Percentiles rank a stretch among this genome's conserved stretches.
Conservation (phyloP, 2,329 filamentous ascomycete species). For the Ilyonectria destructans region DNA sequence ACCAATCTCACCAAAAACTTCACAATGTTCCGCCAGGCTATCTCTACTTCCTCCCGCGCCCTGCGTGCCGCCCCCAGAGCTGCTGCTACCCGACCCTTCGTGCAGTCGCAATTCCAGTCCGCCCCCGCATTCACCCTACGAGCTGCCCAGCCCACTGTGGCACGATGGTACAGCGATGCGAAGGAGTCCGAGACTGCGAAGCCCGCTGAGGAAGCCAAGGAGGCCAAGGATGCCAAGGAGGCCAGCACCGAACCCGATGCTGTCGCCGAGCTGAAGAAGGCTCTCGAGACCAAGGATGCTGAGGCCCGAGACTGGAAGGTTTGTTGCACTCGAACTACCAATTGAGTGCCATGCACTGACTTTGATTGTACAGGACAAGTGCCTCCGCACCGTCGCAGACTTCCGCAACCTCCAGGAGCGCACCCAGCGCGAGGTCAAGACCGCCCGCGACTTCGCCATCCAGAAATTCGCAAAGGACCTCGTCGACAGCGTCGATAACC, state of each 20-base stretch:
- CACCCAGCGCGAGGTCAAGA: conserved; percentile 90
- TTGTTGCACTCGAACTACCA: conserved; percentile 45
- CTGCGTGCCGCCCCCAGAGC: conserved; percentile 60
- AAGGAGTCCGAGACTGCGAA: conserved; percentile 55
- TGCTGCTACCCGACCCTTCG: conserved; percentile 54
- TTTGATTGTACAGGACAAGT: conserved; percentile 81
- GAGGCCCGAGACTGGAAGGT: conserved; percentile 88
- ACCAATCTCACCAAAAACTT: conserved; percentile 22
- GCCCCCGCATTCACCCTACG: conserved; percentile 57
- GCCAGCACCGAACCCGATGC: conserved; percentile 53
- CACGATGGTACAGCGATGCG: conserved; percentile 67
- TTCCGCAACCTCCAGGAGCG: conserved; percentile 99
- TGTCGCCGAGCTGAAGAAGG: conserved; percentile 65
- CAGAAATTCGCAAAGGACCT: conserved; percentile 96
- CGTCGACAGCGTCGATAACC: conserved; percentile 95
- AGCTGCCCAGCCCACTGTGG: conserved; percentile 53
- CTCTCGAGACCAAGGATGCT: conserved; percentile 67
- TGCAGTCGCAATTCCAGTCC: conserved; percentile 58
- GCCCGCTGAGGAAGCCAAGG: conserved; percentile 48
- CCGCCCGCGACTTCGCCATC: conserved; percentile 92
- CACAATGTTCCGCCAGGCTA: conserved; percentile 65
- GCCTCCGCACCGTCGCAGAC: conserved; percentile 93
- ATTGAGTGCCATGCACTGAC: conserved; percentile 26
- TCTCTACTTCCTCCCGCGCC: conserved; percentile 62
- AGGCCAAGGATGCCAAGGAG: conserved; percentile 50